Percentiles rank a stretch among this genome's conserved stretches.
phyloP scores from a whole-genome alignment of 805 yeast genomes.

The Diddensiella caesifluorescens region DNA sequence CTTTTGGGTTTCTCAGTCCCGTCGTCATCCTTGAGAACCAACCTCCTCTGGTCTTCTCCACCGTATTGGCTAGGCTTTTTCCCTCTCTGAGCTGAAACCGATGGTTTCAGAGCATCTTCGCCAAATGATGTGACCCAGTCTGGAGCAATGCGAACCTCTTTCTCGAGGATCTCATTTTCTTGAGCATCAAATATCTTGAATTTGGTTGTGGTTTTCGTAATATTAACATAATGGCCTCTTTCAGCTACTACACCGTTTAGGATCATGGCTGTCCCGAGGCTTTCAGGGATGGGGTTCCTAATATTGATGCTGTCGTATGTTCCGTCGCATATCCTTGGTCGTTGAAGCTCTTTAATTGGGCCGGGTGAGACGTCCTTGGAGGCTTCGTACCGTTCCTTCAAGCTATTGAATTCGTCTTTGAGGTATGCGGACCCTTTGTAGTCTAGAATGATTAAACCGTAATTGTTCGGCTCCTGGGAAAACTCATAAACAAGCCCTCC shows the following conservation, averaged over 20 bases:
- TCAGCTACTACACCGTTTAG: slow-evolving; percentile 29
- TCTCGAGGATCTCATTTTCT: slow-evolving; percentile 22
- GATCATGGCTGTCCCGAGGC: slow-evolving; percentile 32
- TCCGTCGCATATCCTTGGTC: slow-evolving; percentile 17
- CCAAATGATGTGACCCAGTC: no score
- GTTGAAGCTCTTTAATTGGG: slow-evolving; percentile 2
- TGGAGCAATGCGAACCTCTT: slow-evolving; percentile 7
- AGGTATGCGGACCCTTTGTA: slow-evolving; percentile 39
- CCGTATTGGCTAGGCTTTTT: no score
- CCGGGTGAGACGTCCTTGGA: slow-evolving; percentile 5
- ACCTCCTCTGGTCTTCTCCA: no score
- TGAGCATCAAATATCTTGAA: slow-evolving; percentile 22
- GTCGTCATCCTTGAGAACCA: no score
- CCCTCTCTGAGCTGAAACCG: no score
- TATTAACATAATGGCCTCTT: slow-evolving; percentile 25
- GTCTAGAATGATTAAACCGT: slow-evolving; percentile 63
- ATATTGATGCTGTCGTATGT: slow-evolving; percentile 25
- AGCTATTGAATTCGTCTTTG: slow-evolving; percentile 47
- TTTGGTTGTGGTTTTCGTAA: slow-evolving; percentile 19
- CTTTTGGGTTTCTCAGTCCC: no score
- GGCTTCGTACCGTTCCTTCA: slow-evolving; percentile 28
- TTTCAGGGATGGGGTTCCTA: slow-evolving; percentile 27
- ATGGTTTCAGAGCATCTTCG: no score
- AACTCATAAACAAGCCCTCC: slow-evolving; percentile 85
- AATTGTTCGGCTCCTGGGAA: slow-evolving; percentile 71